These are phyloP conservation scores for Aspergillus carbonarius DNA, from an alignment of 2,329 filamentous ascomycete genomes.

Conservation along the genomic window DNA sequence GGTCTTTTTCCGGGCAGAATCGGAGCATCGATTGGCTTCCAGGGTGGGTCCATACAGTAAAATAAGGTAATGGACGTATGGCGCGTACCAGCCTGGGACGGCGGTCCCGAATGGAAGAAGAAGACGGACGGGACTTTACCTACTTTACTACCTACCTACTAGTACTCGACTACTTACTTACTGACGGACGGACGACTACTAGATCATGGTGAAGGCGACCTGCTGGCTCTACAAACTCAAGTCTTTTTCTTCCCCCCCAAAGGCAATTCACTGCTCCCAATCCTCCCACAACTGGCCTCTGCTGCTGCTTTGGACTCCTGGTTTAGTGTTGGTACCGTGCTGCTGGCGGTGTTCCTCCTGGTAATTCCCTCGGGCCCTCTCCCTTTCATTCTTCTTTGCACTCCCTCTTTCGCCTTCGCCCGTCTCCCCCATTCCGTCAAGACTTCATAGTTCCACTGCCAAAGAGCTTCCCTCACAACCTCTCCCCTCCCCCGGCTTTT, in stretches of 20 bases:
- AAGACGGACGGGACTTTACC: too few relatives aligned
- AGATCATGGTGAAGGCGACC: slow-evolving; percentile 5
- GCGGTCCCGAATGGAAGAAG: too few relatives aligned
- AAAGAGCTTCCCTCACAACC: slow-evolving; percentile 11
- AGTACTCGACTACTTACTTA: background rate
- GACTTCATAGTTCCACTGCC: slow-evolving; percentile 17
- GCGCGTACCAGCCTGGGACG: slow-evolving; percentile 3
- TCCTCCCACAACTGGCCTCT: slow-evolving; percentile 2
- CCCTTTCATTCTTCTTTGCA: slow-evolving; percentile 10
- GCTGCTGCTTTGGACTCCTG: background rate
- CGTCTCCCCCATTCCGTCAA: slow-evolving; percentile 8
- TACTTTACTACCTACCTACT: too few relatives aligned
- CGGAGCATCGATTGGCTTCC: slow-evolving; percentile 4
- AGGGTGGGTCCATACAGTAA: slow-evolving; percentile 12
- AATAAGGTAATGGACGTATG: slow-evolving; percentile 7
- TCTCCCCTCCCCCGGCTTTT: slow-evolving; percentile 11
- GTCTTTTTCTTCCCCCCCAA: slow-evolving; percentile 9
- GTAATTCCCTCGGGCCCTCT: slow-evolving; percentile 7
- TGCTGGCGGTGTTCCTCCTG: slow-evolving; percentile 6
- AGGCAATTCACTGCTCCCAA: slow-evolving; percentile 6
- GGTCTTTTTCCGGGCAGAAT: slow-evolving; percentile 14
- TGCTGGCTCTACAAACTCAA: slow-evolving; percentile 15
- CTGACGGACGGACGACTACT: background rate
- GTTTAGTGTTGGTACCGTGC: background rate
- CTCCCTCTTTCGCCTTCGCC: slow-evolving; percentile 12